Evolutionary conservation across 257 asterid genomes (phyloP), one percentile per base, ranked within the genome.

Genomic region (Nicotiana tabacum): DNA sequence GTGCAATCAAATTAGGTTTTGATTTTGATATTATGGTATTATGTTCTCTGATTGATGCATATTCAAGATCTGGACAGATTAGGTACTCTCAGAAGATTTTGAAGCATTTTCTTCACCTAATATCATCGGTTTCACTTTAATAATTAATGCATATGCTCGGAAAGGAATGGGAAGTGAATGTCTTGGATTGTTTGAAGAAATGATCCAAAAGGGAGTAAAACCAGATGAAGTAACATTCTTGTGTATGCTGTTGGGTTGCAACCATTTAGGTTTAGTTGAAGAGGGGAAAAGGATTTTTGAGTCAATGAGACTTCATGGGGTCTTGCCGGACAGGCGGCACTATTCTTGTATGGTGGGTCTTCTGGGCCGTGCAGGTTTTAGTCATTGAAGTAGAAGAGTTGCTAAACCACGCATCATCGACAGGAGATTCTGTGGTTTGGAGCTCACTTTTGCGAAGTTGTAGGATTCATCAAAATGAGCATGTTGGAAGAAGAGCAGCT

Each of bases 321-420:
- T 89, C 60, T 27, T 29, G 46, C 94, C 93, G 37, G 94, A 90
- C 83, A 88, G 93, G 85, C 87, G 85, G 60, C 95, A 92, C 77
- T 87, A 84, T 83, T 89, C 92, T 3, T 92, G 97, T 69, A 87
- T 90, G 94, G 90, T 91, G 76, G 97, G 91, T 89, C 94, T 92
- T 78, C 87, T 90, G 17, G 88, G 95, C 1, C 93, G 91, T n/a
- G 87, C 89, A 2, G 95, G 97, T 83, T 21, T 87, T 89, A 66
- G 58, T 89, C n/a, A 90, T 84, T 3, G 93, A 91, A 77, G 93
- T 87, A 10, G 88, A 89, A 56, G 33, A 81, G 64, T 74, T 89
- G 83, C 46, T 90, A 30, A 83, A 80, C 51, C 81, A 66, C 69
- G 86, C 88, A 74, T 83, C 86, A 12, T 82, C 82, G 65, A 55